Conservation (phyloP, 2,329 filamentous ascomycete species). For the Claviceps quebecensis region DNA sequence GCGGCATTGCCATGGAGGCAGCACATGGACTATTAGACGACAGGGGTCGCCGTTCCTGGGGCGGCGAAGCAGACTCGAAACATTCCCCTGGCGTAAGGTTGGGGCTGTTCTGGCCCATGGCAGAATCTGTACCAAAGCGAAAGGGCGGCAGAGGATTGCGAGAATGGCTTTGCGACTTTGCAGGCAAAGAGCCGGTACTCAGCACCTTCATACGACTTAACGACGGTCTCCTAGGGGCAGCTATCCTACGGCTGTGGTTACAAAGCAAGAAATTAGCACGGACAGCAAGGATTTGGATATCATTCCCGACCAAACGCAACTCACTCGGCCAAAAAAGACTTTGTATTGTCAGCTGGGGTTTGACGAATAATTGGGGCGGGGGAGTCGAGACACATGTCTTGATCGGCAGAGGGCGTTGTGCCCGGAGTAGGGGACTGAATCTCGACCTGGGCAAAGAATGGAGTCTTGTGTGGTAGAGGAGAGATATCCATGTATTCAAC, state of each 20-base stretch:
- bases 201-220: slow-evolving; percentile 62
- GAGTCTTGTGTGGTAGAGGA: slow-evolving; percentile 74
- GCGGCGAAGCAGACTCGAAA: slow-evolving; percentile 61
- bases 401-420: slow-evolving; percentile 23
- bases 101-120: slow-evolving; percentile 15
- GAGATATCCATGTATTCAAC: slow-evolving; percentile 87
- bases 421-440: slow-evolving; percentile 60
- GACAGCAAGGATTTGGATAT: not conserved
- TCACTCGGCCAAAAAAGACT: slow-evolving; percentile 38
- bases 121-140: slow-evolving; percentile 45
- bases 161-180: slow-evolving; percentile 46
- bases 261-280: slow-evolving; percentile 12
- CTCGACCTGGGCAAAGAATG: slow-evolving; percentile 51
- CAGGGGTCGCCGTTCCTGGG: slow-evolving; percentile 50
- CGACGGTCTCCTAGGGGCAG: slow-evolving; percentile 58
- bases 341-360: slow-evolving; percentile 33
- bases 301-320: slow-evolving; percentile 15
- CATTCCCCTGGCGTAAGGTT: slow-evolving; percentile 60
- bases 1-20: slow-evolving; percentile 40
- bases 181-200: slow-evolving; percentile 51
- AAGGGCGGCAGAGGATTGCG: slow-evolving; percentile 51
- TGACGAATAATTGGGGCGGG: slow-evolving; percentile 36
- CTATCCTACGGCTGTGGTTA: slow-evolving; percentile 45
- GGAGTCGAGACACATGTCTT: slow-evolving; percentile 42
- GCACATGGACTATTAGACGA: slow-evolving; percentile 44